Base-by-base conservation (phyloP, 2,329 filamentous ascomycete genomes). In the Parafenestella ontariensis region DNA sequence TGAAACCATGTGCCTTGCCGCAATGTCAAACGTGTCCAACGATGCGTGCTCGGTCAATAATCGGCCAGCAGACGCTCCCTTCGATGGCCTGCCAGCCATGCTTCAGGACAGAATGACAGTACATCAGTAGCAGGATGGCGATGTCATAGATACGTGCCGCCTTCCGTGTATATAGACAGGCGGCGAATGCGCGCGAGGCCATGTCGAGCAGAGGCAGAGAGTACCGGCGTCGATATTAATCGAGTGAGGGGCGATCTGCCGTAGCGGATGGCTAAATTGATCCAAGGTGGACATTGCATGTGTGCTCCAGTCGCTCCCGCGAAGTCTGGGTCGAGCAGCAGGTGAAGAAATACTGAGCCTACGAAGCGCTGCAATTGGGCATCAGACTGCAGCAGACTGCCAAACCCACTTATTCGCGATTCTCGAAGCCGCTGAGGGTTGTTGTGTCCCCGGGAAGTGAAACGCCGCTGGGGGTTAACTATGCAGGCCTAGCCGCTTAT, bases 401-500 rank as follows among this genome's bases (percentile, higher is more conserved):
- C 36, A 49, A 53, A 47, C 51, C 49, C 41, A 52, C 31, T 56
- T 52, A n/a, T n/a, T n/a, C n/a, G n/a, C n/a, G n/a, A 48, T 54
- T 49, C 39, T 45, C 52, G 46, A 21, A 34, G 48, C 41, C 52
- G 56, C 37, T 49, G 54, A 45, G 45, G 48, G 39, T 56, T 23
- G 56, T 46, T 52, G 59, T 60, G 58, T 58, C 55, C 54, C 44
- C 40, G 52, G n/a, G n/a, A n/a, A n/a, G 61, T 74, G 71, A 74
- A 69, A 70, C 69, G 60, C n/a, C n/a, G 59, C 56, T 42, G 40
- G 40, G 15, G n/a, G 28, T 55, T 41, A 52, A 49, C 63, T 26
- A 24, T 7, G 47, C 40, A 10, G 21, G 45, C 13, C 43, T 46
- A 52, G 44, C 28, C 46, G 48, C 43, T 46, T 39, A 46, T 51